These are phyloP conservation scores for Tolypocladium endophyticum DNA, from an alignment of 2,329 filamentous ascomycete species.

Conservation along the genomic window DNA sequence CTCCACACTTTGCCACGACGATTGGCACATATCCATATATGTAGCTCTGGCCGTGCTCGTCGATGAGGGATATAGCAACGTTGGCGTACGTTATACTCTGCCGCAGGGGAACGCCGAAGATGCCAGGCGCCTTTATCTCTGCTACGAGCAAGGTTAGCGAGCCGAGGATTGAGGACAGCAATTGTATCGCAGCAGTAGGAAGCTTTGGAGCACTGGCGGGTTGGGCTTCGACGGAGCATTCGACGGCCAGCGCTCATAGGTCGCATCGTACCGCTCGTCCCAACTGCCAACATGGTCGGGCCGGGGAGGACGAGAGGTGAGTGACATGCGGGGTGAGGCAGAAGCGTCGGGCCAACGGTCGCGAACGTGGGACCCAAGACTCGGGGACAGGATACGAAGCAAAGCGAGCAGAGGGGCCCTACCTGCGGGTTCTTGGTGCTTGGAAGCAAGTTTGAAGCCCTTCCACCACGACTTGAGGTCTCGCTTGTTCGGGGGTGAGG, in stretches of 20 bases:
- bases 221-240: not conserved
- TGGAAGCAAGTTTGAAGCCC: conserved; percentile 67
- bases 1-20: conserved; percentile 94
- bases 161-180: not conserved
- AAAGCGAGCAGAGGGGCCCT: conserved; percentile 11
- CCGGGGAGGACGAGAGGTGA: not conserved
- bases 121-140: conserved; percentile 54
- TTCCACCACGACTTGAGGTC: conserved; percentile 97
- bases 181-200: not conserved
- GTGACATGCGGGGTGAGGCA: not conserved
- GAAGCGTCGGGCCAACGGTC: not conserved
- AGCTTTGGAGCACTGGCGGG: not conserved
- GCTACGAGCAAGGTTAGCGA: conserved; percentile 11
- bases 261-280: not conserved
- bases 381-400: not conserved
- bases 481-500: conserved; percentile 71
- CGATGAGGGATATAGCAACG: conserved; percentile 91
- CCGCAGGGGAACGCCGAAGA: conserved; percentile 88
- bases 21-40: conserved; percentile 99
- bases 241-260: not conserved
- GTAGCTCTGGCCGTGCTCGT: conserved; percentile 86
- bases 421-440: conserved; percentile 47
- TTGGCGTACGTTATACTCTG: conserved; percentile 96
- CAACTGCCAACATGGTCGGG: not conserved
- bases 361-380: not conserved